These are phyloP conservation scores for Ophiocordyceps camponoti-rufipedis DNA, from an alignment of 2,329 filamentous ascomycete genomes.

Conservation along the genomic window DNA sequence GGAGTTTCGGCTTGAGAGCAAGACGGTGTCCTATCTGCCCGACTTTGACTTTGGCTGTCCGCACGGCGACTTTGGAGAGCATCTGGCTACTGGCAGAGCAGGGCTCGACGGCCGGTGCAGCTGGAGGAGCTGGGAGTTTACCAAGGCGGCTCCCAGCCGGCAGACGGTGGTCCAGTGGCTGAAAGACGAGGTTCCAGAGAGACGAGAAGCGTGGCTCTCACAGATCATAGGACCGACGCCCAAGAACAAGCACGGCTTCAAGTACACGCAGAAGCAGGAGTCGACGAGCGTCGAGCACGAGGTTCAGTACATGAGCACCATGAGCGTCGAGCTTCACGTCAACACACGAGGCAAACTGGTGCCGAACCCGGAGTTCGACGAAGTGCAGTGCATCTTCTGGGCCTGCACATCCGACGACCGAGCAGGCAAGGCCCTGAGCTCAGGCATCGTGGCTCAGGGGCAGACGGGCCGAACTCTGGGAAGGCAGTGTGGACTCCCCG, in stretches of 20 bases:
- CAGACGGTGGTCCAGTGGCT: constrained; percentile 56
- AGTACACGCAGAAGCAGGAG: constrained; percentile 61
- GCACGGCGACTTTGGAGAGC: constrained; percentile 32
- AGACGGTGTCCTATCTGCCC: constrained; percentile 61
- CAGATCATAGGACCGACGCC: constrained; percentile 85
- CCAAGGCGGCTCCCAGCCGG: constrained; percentile 48
- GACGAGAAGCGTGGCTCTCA: constrained; percentile 34
- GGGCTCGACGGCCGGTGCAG: constrained; percentile 30
- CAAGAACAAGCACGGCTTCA: constrained; percentile 64
- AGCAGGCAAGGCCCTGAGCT: constrained; percentile 23
- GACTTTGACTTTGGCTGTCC: constrained; percentile 49
- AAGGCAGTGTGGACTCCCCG: constrained; percentile 24
- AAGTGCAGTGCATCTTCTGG: constrained; percentile 82
- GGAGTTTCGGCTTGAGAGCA: constrained; percentile 63
- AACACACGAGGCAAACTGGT: constrained; percentile 67
- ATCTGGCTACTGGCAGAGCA: constrained; percentile 27
- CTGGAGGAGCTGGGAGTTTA: constrained; percentile 54
- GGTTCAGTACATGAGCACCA: constrained; percentile 85
- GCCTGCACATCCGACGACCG: constrained; percentile 58
- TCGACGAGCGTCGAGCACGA: constrained; percentile 67
- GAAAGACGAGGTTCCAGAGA: constrained; percentile 13
- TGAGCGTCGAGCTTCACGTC: constrained; percentile 86
- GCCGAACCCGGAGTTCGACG: constrained; percentile 81
- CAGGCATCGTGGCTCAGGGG: constrained; percentile 56
- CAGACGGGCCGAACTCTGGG: constrained; percentile 26